Evolutionary conservation across 2,329 filamentous ascomycete genomes (phyloP).

Genomic region (Orbilia brochopaga): DNA sequence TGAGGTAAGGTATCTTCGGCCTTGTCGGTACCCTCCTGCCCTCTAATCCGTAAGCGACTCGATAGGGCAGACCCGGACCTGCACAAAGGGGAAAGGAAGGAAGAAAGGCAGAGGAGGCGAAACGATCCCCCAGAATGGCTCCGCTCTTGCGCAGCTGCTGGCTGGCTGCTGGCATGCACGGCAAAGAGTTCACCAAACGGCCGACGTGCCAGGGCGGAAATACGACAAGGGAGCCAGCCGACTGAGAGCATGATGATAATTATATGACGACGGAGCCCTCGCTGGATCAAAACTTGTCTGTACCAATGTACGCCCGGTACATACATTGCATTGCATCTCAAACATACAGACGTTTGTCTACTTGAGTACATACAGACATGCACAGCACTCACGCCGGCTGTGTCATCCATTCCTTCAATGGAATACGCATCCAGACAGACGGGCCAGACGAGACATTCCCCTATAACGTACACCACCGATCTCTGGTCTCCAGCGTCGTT

Average conservation of each 20-base stretch:
- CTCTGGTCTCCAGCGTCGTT: slow-evolving; percentile 36
- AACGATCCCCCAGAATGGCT: slow-evolving; percentile 44
- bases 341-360: neutral
- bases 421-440: neutral
- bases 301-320: neutral
- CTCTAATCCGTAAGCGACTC: slow-evolving; percentile 46
- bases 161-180: slow-evolving; percentile 43
- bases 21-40: slow-evolving; percentile 49
- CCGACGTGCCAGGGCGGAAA: slow-evolving; percentile 23
- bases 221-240: slow-evolving; percentile 22
- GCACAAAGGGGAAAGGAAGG: slow-evolving; percentile 38
- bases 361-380: too few relatives aligned
- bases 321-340: neutral
- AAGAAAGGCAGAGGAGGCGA: slow-evolving; percentile 45
- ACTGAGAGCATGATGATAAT: slow-evolving; percentile 6
- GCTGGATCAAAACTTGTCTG: neutral
- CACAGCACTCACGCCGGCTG: neutral
- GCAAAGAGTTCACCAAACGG: slow-evolving; percentile 40
- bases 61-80: slow-evolving; percentile 51
- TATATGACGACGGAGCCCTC: slow-evolving; percentile 2
- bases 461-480: slow-evolving; percentile 8
- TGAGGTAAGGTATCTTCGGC: slow-evolving; percentile 22
- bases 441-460: neutral
- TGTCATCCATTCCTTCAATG: neutral
- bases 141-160: slow-evolving; percentile 44